Conservation (phyloP, 345 rosid genomes). For the Citrus glauca region DNA sequence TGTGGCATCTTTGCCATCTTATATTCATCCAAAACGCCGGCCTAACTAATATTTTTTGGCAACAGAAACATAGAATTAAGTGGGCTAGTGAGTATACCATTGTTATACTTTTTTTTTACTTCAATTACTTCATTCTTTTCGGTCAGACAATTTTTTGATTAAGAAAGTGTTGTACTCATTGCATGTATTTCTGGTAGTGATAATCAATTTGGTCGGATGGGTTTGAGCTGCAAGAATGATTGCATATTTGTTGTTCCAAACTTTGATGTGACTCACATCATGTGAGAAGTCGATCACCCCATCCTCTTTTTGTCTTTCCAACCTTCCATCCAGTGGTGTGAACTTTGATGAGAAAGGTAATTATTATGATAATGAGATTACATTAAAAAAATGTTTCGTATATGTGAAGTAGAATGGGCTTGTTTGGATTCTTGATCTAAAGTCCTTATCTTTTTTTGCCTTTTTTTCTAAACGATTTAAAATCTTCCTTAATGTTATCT, state of each 20-base stretch:
- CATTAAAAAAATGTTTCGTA: too few relatives aligned
- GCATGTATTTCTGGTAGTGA: not conserved
- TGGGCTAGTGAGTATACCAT: not conserved
- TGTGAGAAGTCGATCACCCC: not conserved
- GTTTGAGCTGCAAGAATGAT: not conserved
- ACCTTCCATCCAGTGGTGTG: not conserved
- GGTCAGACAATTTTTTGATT: not conserved
- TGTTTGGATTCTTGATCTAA: not conserved
- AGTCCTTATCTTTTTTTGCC: not conserved
- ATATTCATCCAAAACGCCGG: constrained; percentile 29
- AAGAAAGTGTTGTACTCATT: not conserved
- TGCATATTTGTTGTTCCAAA: not conserved
- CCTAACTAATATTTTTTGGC: constrained; percentile 19
- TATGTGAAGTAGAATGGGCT: not conserved
- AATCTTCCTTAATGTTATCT: too few relatives aligned
- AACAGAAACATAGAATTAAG: not conserved
- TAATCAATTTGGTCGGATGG: not conserved
- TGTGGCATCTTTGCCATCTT: constrained; percentile 35
- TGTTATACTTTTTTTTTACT: constrained; percentile 1
- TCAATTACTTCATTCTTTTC: constrained; percentile 25
- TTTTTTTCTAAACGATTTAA: too few relatives aligned
- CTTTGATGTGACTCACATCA: not conserved
- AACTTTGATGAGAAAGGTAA: not conserved
- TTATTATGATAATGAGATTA: not conserved
- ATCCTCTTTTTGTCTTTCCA: not conserved